Base-by-base conservation (phyloP, 192 early-diverging fungal species). In the Coemansia sp. region DNA sequence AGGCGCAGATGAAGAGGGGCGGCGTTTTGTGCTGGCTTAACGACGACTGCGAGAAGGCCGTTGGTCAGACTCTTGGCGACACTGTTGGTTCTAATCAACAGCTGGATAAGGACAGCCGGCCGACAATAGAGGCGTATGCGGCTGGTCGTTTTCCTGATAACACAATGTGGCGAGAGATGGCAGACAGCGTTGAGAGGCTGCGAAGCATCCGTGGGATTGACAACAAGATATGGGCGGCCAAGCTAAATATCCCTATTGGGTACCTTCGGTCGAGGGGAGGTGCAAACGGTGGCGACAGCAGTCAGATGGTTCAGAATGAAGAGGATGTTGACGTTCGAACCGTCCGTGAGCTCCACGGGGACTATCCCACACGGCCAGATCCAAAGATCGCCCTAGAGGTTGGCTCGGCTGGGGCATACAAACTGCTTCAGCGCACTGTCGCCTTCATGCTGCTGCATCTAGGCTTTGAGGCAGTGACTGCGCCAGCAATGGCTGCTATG, bases 401-500 rank as follows among this genome's bases (percentile, higher is more conserved):
- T 63, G 88, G 91, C 65, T 68, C 77, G 7, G 60, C 69, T 2
- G 69, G 88, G 2, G 88, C 89, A 15, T 83, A 87, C 45, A 83
- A 75, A 6, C 75, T 92, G 39, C 70, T 92, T 63, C 77, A 85
- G 57, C 88, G 91, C 11, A 85, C 85, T 8, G 70, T 78, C 10
- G 80, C 88, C 0, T 87, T 91, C 66, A 63, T 97, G 63, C 77
- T 96, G 45, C 79, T 90, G 39, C 97, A 99, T 67, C 82, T 89
- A 15, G 97, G 97, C 16, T 99, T 97, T 78, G 95, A 99, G 76
- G 85, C 92, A 76, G 84, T 87, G 32, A 85, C 88, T 10, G 73
- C 77, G 19, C 68, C 74, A 47, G 90, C 93, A 13, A 62, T 95
- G 65, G 74, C 88, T 26, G 82, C 91, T 13, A 66, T 97, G 58